Conservation (phyloP, 169 alveolate species). For the Plasmodium chabaudi region DNA sequence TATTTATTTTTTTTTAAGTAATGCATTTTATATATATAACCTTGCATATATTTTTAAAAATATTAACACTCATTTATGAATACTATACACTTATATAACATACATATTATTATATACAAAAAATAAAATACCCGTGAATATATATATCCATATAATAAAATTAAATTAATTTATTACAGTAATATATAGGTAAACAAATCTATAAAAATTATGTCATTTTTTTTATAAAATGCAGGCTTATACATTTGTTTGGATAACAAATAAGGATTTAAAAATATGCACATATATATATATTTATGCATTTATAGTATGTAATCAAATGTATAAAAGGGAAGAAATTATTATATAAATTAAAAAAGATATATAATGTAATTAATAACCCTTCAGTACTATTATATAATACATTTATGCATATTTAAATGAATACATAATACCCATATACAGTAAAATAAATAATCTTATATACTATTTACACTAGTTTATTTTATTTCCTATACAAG, state of each 20-base stretch:
- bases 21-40: neutral
- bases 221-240: neutral
- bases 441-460: too few species aligned
- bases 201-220: neutral
- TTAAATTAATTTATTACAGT: neutral
- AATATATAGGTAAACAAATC: neutral
- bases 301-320: neutral
- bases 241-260: conserved; percentile 11
- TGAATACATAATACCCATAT: too few species aligned
- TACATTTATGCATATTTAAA: too few species aligned
- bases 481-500: too few species aligned
- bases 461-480: too few species aligned
- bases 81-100: conserved; percentile 1
- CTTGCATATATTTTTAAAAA: neutral
- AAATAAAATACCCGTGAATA: neutral
- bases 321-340: neutral
- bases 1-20: neutral
- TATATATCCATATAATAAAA: neutral
- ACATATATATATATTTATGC: neutral
- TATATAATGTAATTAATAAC: too few species aligned
- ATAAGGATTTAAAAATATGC: neutral
- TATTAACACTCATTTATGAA: conserved; percentile 1
- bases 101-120: conserved; percentile 9
- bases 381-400: too few species aligned
- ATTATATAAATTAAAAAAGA: too few species aligned